A percentile compares a stretch with the other conserved stretches of the same genome.
Conservation (phyloP, 2,329 filamentous ascomycete genomes). For the Clonostachys sp. region DNA sequence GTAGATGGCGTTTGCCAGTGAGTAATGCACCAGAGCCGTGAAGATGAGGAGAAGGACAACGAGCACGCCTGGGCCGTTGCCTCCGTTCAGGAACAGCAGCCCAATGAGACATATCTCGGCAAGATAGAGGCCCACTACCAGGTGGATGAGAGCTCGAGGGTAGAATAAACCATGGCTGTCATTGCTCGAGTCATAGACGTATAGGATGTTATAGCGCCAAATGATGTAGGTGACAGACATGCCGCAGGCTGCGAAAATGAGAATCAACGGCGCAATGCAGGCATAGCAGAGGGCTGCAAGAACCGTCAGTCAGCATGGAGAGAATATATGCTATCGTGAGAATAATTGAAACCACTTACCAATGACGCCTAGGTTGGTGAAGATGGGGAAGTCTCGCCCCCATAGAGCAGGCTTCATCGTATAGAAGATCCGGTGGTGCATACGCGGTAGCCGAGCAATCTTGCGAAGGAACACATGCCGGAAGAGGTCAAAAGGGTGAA, state of each 20-base stretch:
- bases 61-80: conserved; percentile 65
- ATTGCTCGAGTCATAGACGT: conserved; percentile 74
- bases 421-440: conserved; percentile 76
- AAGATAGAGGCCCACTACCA: conserved; percentile 80
- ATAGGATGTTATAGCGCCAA: conserved; percentile 87
- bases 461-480: conserved; percentile 57
- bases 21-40: conserved; percentile 70
- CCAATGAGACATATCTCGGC: conserved; percentile 80
- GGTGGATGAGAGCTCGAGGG: conserved; percentile 80
- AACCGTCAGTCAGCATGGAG: conserved; percentile 27
- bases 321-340: conserved; percentile 3
- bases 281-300: conserved; percentile 67
- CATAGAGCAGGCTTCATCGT: conserved; percentile 70
- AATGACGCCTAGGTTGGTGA: conserved; percentile 77
- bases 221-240: conserved; percentile 80
- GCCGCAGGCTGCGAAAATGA: conserved; percentile 76
- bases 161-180: conserved; percentile 89
- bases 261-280: conserved; percentile 78
- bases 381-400: conserved; percentile 78
- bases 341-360: conserved; percentile 14
- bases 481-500: conserved; percentile 65
- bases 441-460: conserved; percentile 73
- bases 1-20: conserved; percentile 66
- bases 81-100: conserved; percentile 67
- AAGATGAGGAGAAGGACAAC: conserved; percentile 76